phyloP scores from a whole-genome alignment of 345 rosid genomes.

The Trapa incisa region DNA sequence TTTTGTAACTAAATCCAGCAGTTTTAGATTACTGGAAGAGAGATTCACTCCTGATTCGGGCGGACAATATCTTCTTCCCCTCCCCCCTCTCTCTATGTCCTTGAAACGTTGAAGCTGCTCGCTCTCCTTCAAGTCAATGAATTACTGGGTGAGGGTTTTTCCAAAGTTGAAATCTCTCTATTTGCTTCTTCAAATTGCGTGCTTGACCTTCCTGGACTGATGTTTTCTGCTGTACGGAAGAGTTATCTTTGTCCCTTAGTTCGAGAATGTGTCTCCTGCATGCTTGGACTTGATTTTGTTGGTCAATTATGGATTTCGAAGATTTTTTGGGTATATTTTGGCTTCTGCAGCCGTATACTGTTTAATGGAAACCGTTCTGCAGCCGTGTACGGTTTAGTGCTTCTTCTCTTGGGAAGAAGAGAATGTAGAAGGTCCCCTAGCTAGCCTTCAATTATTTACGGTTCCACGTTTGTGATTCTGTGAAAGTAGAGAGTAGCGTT shows the following conservation, averaged over 20 bases:
- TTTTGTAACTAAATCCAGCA: neutral
- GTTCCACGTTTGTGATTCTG: neutral
- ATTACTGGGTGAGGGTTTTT: slow-evolving; percentile 1
- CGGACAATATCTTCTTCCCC: neutral
- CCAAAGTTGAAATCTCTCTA: neutral
- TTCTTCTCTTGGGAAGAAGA: neutral
- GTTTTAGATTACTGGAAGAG: neutral
- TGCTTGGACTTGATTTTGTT: neutral
- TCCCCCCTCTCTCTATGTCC: neutral
- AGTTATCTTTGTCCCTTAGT: too few species aligned
- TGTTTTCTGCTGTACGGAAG: too few species aligned
- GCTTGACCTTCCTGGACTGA: too few species aligned
- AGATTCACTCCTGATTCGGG: neutral
- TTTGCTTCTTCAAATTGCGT: too few species aligned
- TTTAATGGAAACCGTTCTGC: neutral
- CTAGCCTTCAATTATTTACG: too few species aligned
- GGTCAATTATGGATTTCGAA: neutral
- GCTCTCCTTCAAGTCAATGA: neutral
- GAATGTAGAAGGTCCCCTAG: too few species aligned
- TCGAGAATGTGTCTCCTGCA: too few species aligned
- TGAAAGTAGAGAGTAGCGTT: neutral
- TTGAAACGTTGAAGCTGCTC: neutral
- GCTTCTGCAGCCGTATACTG: neutral
- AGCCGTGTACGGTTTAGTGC: too few species aligned
- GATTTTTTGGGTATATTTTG: neutral